Evolutionary conservation across 805 yeast species (phyloP), one percentile per base, ranked within the genome.

Genomic region (Scheffersomyces amazonensis): DNA sequence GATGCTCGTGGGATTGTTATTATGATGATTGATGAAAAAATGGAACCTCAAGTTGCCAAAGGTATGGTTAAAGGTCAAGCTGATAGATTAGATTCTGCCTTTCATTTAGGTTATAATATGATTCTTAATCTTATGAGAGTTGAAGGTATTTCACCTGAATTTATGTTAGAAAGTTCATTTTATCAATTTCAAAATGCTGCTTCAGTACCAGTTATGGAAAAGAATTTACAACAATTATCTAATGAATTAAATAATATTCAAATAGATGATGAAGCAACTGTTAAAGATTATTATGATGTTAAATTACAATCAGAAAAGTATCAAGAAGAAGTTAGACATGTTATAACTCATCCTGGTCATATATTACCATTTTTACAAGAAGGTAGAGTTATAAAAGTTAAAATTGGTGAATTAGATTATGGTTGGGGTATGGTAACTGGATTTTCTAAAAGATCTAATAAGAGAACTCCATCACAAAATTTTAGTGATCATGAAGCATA

Each of bases 21-120:
- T 49, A 87, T 93, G 93, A 93, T 93, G 99, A 89, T 93, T 60
- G 98, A 93, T 60, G 98, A 93, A 60, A 93, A 93, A 56, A 93
- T 93, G 99, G 99, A 93, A 61, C 99, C 99, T 3, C 95, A 90
- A 53, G 96, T 93, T 31, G 99, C 99, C 16, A 93, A 93, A 59
- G 97, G 98, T 1, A 93, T 93, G 99, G 99, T 93, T 16, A 91
- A 91, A 62, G 99, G 99, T 57, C 96, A 89, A 56, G 97, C 99
- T 22, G 99, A 93, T 65, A 75, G 99, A 50, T 75, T 93, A 41
- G 98, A 93, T 56, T 91, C 98, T 16, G 98, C 99, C 0, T 93
- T 93, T 76, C 99, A 93, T 59, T 69, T 93, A 44, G 97, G 98
- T 17, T 93, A 93, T 64, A 93, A 93, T 60, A 93, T 93, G 99